Evolutionary conservation across 2,329 filamentous ascomycete species (phyloP), one percentile per base, ranked within the genome.

Genomic region (Didymella sp.): DNA sequence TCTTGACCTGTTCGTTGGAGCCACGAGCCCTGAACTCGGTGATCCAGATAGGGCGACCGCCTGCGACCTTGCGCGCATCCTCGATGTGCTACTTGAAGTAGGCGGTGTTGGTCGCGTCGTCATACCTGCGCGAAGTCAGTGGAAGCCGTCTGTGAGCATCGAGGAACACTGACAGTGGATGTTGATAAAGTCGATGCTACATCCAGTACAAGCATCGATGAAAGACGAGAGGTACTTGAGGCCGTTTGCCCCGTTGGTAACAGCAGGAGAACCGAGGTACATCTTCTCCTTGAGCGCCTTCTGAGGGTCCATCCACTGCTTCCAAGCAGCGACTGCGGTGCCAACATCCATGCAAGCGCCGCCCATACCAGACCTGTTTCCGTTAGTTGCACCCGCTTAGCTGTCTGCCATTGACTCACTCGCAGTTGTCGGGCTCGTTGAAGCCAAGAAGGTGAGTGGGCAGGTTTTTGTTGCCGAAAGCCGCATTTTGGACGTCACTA

Each of bases 31-130:
- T 60, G 50, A 76, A 76, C 30, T 76, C 73, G 0, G 74, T 76
- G 40, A 77, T 64, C 73, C 72, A 76, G 22, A 76, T 60, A 0
- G 70, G 72, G 4, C 66, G 66, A 74, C 85, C 87, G 28, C 84
- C 84, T 47, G 85, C 87, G 15, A 85, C 33, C 2, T 55, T 43
- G 13, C 61, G 57, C 0, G 70, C 62, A 1, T 63, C 51, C 0
- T 58, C 31, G 33, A 74, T 85, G 40, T 76, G 65, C 3, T 62
- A 50, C 57, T 76, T 70, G 62, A 76, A 75, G 49, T 71, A 67
- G 2, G 55, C 58, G 17, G 67, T 53, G 31, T 71, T 70, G 15
- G 6, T 31, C 1, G 51, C 56, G 8, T 37, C 25, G 44, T 71
- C 69, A 47, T 76, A 74, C 63, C 64, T 66, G 22, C 1, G 1